Base-by-base conservation (phyloP, 2,329 filamentous ascomycete genomes). In the Diaporthe sp. region DNA sequence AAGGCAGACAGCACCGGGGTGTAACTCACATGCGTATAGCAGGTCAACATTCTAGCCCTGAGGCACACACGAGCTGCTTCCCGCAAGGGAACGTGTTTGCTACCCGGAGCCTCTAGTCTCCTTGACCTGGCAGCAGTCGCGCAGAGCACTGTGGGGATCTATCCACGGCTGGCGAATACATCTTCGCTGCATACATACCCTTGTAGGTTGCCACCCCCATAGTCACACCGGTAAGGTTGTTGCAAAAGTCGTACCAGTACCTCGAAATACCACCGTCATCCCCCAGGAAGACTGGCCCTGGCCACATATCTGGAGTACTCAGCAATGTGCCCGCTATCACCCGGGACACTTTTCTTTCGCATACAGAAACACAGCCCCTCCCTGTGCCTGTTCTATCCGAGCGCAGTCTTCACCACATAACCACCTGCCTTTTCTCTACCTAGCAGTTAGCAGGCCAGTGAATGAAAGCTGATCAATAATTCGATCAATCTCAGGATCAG, bases 151-250 rank as follows among this genome's bases (percentile, higher is more conserved):
- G 65, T 69, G 65, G 65, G 65, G 65, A 49, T 34, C 49, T 53
- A 42, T 55, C 51, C 49, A 22, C 65, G 65, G 65, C 65, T 69
- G 65, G 65, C 65, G 65, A 69, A 69, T 42, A 69, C 65, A 55
- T 62, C 71, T 62, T 73, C 58, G 51, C 58, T 73, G 71, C 46
- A 73, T 55, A 55, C 49, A 55, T 65, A 55, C 44, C 34, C 71
- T 73, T 73, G 71, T 73, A 73, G 65, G 65, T 51, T 62, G 58
- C 46, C 71, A 73, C 71, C 71, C 31, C 44, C 70, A 65, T 65
- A 65, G 71, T 73, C 71, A 73, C 71, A 73, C 71, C 71, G 71
- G 71, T 62, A 73, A 51, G 49, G 34, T 73, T 55, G 58, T 65
- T 65, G 46, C 51, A n/a, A 44, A 69, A 65, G n/a, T 37, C 49